Base-by-base conservation (phyloP, 176 grass and related monocot genomes). In the Pontederia crassipes region DNA sequence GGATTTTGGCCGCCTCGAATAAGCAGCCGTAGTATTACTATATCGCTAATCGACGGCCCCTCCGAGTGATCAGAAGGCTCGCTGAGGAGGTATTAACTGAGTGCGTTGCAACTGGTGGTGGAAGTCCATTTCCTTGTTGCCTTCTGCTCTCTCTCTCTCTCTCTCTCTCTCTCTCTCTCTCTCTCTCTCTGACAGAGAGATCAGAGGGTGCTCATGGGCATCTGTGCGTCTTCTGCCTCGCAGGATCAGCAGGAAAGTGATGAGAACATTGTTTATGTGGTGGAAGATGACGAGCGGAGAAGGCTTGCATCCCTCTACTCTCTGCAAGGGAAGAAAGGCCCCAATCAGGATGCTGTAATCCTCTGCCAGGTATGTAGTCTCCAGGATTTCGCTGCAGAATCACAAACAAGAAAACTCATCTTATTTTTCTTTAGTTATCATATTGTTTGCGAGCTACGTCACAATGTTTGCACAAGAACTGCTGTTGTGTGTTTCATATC, bases 271-370 rank as follows among this genome's bases (percentile, higher is more conserved):
- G 84, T 98, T 35, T 93, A 89, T 58, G 61, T 93, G 11, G 61
- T 79, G 64, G 84, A 83, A 45, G 77, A 79, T 15, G 62, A 79
- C 0, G 66, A 58, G 0, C 71, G 9, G 48, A 79, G 88, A 67
- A 89, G 58, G 67, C 52, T 93, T 12, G 88, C 88, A 14, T 98
- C 87, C 60, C 82, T 92, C 67, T 98, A 59, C 69, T 98, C 94
- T 50, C 94, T 68, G 48, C 86, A 66, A 66, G 94, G 94, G 74
- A 89, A 86, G 81, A 98, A 98, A 28, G 94, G 94, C 10, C 79
- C 85, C 49, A 98, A 98, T 80, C 94, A 98, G 73, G 94, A 98
- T 75, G 62, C 94, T 51, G 84, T 77, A 52, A 93, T 98, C 67
- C 81, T 98, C 28, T 98, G 88, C 75, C 82, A 89, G 94, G 94